phyloP scores from a whole-genome alignment of 768 basidiomycete genomes.

The Leccinum disarticulatum region DNA sequence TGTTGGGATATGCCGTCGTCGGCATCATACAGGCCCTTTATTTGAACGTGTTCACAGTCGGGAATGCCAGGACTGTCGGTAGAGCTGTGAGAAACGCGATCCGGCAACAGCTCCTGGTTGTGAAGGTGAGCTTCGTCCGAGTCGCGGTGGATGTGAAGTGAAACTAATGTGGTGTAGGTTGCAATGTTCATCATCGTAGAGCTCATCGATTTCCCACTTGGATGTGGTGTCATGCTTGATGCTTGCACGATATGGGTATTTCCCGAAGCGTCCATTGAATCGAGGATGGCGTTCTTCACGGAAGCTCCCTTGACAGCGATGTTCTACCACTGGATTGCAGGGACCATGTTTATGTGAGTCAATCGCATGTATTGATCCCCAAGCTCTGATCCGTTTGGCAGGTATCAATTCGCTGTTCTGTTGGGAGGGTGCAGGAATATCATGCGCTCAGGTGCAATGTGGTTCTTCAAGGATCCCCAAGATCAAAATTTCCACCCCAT shows the following conservation, averaged over 20 bases:
- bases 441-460: slow-evolving; percentile 91
- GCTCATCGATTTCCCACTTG: slow-evolving; percentile 83
- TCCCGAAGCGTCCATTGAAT: slow-evolving; percentile 65
- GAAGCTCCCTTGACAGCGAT: slow-evolving; percentile 78
- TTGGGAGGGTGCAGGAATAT: slow-evolving; percentile 78
- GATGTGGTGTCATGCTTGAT: slow-evolving; percentile 84
- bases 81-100: slow-evolving; percentile 73
- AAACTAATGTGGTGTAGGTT: slow-evolving; percentile 50
- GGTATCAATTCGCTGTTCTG: slow-evolving; percentile 90
- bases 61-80: slow-evolving; percentile 69
- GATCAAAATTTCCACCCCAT: slow-evolving; percentile 93
- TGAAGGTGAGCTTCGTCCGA: slow-evolving; percentile 60
- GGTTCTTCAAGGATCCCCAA: slow-evolving; percentile 95
- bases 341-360: slow-evolving; percentile 87
- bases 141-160: background rate
- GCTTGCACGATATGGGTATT: slow-evolving; percentile 84
- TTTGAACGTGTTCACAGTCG: slow-evolving; percentile 73
- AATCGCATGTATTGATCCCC: background rate
- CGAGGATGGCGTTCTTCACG: slow-evolving; percentile 62
- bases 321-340: slow-evolving; percentile 92
- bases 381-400: slow-evolving; percentile 26
- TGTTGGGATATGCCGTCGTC: slow-evolving; percentile 72
- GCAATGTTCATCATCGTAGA: slow-evolving; percentile 92
- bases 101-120: slow-evolving; percentile 77
- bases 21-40: slow-evolving; percentile 61